Percentiles rank a stretch among this genome's conserved stretches.
Evolutionary conservation across 176 grass and related monocot species (phyloP).

Genomic region (Luzula sylvatica): DNA sequence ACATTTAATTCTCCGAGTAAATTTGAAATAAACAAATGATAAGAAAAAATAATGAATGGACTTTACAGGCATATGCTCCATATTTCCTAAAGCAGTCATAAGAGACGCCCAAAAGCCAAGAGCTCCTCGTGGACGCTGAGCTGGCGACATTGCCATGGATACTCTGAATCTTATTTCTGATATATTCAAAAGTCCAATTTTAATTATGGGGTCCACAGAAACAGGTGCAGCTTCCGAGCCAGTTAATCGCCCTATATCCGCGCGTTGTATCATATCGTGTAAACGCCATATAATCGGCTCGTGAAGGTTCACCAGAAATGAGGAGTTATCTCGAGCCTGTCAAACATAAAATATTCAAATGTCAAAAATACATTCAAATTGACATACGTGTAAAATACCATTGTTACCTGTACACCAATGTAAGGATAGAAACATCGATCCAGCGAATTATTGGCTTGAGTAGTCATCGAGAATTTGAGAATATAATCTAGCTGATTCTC

Average conservation of each 20-base stretch:
- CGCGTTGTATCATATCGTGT: conserved; percentile 85
- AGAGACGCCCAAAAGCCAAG: conserved; percentile 98
- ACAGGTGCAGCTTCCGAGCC: conserved; percentile 60
- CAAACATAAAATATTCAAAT: conserved; percentile 21
- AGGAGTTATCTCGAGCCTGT: conserved; percentile 74
- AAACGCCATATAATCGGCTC: conserved; percentile 94
- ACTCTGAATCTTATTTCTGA: conserved; percentile 94
- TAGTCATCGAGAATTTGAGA: conserved; percentile 79
- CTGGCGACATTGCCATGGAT: conserved; percentile 94
- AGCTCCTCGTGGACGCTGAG: conserved; percentile 90
- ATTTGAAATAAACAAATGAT: neutral
- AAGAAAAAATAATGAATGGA: conserved; percentile 8
- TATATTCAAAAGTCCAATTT: conserved; percentile 91
- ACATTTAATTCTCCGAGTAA: neutral
- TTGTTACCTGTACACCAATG: conserved; percentile 76
- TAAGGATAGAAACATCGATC: conserved; percentile 90
- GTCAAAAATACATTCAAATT: neutral
- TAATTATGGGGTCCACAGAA: conserved; percentile 86
- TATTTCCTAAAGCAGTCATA: conserved; percentile 97
- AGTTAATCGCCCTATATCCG: conserved; percentile 59
- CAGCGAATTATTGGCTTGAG: conserved; percentile 88
- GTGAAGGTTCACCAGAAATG: conserved; percentile 90
- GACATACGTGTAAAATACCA: neutral
- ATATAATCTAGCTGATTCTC: conserved; percentile 62
- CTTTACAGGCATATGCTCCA: conserved; percentile 96